Evolutionary conservation across 2,329 filamentous ascomycete genomes (phyloP), one percentile per base, ranked within the genome.

Genomic region (Ceratocystis smalleyi): DNA sequence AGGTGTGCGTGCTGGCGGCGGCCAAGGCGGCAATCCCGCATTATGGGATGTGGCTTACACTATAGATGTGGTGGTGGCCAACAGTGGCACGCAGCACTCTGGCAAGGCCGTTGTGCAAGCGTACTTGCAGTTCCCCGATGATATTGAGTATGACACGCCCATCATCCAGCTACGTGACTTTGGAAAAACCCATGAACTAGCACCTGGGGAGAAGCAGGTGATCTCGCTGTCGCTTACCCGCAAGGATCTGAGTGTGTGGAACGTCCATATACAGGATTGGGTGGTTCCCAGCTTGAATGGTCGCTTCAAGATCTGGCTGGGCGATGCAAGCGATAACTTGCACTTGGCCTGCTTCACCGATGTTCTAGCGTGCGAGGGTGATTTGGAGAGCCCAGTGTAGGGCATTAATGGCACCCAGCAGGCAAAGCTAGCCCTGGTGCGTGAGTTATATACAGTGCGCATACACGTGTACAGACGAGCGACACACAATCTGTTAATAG

Each of bases 201-300:
- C 77, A 3, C 76, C 79, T 0, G 83, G 82, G 0, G 76, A 83
- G 70, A 78, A 73, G 2, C 73, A 73, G 65, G 78, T 74, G 0
- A 79, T 89, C 0, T 76, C 77, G 22, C 77, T 90, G 69, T 74
- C 76, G 0, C 69, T 90, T 64, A 87, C 80, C 5, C 79, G 87
- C 65, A 82, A 85, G 69, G 87, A 90, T 70, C 65, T 90, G 64
- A 89, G 86, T 68, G 85, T 88, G 57, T 90, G 87, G 87, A 85
- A 87, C 70, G 79, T 83, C 0, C 73, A 75, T 5, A 71, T 75
- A 49, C 86, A 89, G 74, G 88, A 89, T 68, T 91, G 87, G 87
- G 78, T 83, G 1, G 71, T 79, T 7, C 75, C 75, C 4, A 69
- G 67, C 0, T 70, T 73, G 1, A 70, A 74, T 40, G 75, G 75